These are phyloP conservation scores for Ambrosia hybrid DNA, from an alignment of 140 eudicot genomes.

Conservation along the genomic window DNA sequence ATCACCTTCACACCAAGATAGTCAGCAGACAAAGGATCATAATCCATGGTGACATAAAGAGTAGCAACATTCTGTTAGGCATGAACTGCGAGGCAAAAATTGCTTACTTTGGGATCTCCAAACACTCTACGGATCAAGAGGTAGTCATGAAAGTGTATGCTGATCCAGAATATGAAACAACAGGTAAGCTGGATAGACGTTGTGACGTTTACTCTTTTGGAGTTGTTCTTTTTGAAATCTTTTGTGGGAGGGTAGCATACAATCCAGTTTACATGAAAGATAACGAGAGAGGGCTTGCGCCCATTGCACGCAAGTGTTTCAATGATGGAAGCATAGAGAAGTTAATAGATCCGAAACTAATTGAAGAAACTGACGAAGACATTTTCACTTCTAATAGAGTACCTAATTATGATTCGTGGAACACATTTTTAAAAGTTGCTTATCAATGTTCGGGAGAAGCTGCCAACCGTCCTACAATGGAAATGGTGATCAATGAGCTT, in stretches of 20 bases:
- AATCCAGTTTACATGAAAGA: not conserved
- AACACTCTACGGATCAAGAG: not conserved
- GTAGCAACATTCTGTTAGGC: not conserved
- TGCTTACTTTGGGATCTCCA: conserved; percentile 10
- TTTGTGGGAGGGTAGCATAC: not conserved
- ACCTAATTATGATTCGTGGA: not conserved
- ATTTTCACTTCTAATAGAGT: not conserved
- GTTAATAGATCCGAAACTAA: not conserved
- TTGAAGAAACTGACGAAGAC: not conserved
- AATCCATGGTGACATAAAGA: not conserved
- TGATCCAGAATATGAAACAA: not conserved
- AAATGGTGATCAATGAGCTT: not conserved
- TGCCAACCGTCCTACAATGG: not conserved
- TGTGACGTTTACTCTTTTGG: not conserved
- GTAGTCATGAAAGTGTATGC: not conserved
- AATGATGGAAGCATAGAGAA: not conserved
- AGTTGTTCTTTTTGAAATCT: not conserved
- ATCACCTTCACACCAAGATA: conserved; percentile 3
- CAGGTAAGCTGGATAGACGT: not conserved
- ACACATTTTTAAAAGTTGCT: not conserved
- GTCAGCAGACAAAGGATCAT: not conserved
- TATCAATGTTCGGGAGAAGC: not conserved
- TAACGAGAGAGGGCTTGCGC: conserved; percentile 5
- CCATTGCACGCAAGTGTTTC: not conserved
- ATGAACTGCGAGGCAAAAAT: not conserved